phyloP scores from a whole-genome alignment of 495 filamentous ascomycete genomes.

The Ramalina intermedia region DNA sequence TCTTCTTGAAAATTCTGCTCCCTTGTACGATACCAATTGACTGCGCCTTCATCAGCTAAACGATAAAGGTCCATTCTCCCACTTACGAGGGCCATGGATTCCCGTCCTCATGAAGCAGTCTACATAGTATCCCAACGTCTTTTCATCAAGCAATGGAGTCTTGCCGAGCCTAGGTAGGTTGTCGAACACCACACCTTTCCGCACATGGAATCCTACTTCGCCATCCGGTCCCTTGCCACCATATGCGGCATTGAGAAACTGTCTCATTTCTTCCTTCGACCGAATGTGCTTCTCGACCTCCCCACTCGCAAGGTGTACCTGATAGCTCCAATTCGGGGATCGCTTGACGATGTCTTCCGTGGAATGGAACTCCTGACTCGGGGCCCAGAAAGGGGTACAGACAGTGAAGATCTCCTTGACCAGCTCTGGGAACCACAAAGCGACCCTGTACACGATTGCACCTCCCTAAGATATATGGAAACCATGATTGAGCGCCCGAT shows the following conservation, averaged over 20 bases:
- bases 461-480: slow-evolving; percentile 27
- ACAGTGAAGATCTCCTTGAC: slow-evolving; percentile 60
- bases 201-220: slow-evolving; percentile 36
- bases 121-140: slow-evolving; percentile 61
- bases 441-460: slow-evolving; percentile 43
- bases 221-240: slow-evolving; percentile 43
- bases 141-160: slow-evolving; percentile 42
- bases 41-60: slow-evolving; percentile 17
- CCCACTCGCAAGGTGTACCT: slow-evolving; percentile 57
- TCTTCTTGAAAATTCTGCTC: slow-evolving; percentile 69
- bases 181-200: slow-evolving; percentile 41
- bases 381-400: slow-evolving; percentile 57
- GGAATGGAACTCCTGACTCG: slow-evolving; percentile 30
- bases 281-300: slow-evolving; percentile 47
- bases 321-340: slow-evolving; percentile 70
- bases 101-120: slow-evolving; percentile 55
- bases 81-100: slow-evolving; percentile 54
- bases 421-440: slow-evolving; percentile 56
- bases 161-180: slow-evolving; percentile 33
- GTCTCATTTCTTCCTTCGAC: slow-evolving; percentile 41
- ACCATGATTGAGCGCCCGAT: background rate
- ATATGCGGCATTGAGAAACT: slow-evolving; percentile 56
- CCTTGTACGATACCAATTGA: slow-evolving; percentile 70
- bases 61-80: background rate
- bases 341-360: slow-evolving; percentile 40